Percentiles rank a stretch among this genome's conserved stretches.
These are phyloP conservation scores for Carallia pectinifolia DNA, from an alignment of 345 rosid genomes.

Conservation along the genomic window DNA sequence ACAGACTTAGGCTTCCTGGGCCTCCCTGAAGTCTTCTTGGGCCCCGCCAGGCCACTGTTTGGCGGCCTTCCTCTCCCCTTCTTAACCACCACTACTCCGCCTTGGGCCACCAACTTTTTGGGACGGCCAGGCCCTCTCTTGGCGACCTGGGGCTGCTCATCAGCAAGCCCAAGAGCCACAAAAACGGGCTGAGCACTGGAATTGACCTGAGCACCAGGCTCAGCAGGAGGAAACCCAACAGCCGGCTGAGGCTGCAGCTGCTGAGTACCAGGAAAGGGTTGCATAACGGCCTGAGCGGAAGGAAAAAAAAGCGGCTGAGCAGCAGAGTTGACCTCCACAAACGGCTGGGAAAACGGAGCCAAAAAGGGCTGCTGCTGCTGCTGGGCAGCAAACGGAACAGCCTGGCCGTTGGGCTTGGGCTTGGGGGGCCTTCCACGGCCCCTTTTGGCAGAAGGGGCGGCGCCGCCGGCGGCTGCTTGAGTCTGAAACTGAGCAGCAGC, in stretches of 20 bases:
- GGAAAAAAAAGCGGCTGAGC: not conserved
- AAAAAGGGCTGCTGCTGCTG: not conserved
- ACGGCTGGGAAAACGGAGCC: not conserved
- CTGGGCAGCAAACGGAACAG: too few relatives aligned
- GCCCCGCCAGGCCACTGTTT: slow-evolving; percentile 17
- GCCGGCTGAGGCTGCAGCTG: not conserved
- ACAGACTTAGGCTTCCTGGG: slow-evolving; percentile 40
- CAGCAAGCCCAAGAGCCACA: slow-evolving; percentile 6
- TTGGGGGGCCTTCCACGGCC: slow-evolving; percentile 80
- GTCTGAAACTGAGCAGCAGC: not conserved
- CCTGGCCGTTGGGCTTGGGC: slow-evolving; percentile 2
- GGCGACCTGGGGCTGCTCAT: not conserved
- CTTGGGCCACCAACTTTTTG: slow-evolving; percentile 26
- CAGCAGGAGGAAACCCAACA: not conserved
- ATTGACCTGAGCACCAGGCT: not conserved
- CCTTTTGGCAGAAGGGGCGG: slow-evolving; percentile 36
- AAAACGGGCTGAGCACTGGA: slow-evolving; percentile 1
- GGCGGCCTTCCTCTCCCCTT: slow-evolving; percentile 47
- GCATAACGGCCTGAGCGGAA: not conserved
- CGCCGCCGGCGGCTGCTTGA: not conserved
- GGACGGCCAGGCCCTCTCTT: slow-evolving; percentile 49
- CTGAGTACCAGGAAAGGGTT: too few relatives aligned
- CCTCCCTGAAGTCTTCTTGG: slow-evolving; percentile 34
- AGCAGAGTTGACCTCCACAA: not conserved
- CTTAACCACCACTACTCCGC: slow-evolving; percentile 11